phyloP scores from a whole-genome alignment of 2,329 filamentous ascomycete genomes.

The Phaeosphaeria sp. region DNA sequence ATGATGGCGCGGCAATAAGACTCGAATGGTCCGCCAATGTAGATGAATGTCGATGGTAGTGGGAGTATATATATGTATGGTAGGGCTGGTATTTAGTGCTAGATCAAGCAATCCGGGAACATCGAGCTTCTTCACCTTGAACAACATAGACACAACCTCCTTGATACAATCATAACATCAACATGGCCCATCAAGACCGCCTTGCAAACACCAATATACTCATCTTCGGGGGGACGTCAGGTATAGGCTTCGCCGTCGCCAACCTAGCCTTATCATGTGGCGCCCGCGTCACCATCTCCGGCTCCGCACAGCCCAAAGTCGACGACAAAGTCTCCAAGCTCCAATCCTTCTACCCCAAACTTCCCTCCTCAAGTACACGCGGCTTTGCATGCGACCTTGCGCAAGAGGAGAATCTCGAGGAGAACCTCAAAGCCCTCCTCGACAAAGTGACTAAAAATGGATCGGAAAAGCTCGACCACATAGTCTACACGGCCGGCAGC shows the following conservation, averaged over 20 bases:
- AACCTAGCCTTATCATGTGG: conserved; percentile 63
- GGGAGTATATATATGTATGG: background rate
- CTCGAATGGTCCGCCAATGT: background rate
- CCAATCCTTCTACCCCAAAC: conserved; percentile 47
- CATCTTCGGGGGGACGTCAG: conserved; percentile 69
- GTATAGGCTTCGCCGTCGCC: conserved; percentile 69
- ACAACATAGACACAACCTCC: background rate
- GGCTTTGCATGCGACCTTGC: conserved; percentile 38
- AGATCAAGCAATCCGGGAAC: background rate
- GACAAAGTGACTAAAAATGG: conserved; percentile 35
- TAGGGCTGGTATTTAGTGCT: background rate
- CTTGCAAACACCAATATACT: conserved; percentile 59
- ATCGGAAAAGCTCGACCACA: conserved; percentile 40
- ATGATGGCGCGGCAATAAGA: background rate
- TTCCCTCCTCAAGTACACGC: conserved; percentile 19
- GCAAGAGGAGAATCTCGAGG: conserved; percentile 34
- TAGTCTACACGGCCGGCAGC: conserved; percentile 42
- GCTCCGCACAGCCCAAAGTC: conserved; percentile 61
- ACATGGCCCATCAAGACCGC: conserved; percentile 53
- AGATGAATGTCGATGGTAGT: background rate
- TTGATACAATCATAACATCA: too few relatives aligned
- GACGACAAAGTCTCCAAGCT: conserved; percentile 57
- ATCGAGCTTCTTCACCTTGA: background rate
- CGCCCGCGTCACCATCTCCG: conserved; percentile 64
- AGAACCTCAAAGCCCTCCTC: conserved; percentile 32